Evolutionary conservation across 192 early-diverging fungal species (phyloP).

Genomic region (Coemansia sp.): DNA sequence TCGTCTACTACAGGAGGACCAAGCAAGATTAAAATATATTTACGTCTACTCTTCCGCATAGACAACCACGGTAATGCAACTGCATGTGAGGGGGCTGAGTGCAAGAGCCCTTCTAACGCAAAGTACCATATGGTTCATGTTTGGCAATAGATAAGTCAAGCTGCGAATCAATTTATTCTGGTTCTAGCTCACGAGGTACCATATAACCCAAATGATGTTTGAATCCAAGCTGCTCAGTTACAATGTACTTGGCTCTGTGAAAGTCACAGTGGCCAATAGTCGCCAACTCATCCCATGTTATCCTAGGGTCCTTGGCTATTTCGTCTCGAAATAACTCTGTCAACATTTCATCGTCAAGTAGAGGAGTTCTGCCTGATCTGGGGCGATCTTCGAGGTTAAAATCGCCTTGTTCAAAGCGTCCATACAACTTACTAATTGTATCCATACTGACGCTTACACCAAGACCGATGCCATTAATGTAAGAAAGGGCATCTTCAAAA

Average conservation of each 20-base stretch:
- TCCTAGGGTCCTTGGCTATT: background rate
- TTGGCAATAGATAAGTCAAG: too few relatives aligned
- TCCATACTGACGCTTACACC: background rate
- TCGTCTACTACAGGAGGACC: constrained; percentile 6
- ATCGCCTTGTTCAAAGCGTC: background rate
- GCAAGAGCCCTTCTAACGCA: too few relatives aligned
- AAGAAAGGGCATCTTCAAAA: background rate
- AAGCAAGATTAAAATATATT: background rate
- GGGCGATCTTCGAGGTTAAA: background rate
- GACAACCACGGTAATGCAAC: too few relatives aligned
- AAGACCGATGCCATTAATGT: background rate
- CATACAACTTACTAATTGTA: background rate
- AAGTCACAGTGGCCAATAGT: background rate
- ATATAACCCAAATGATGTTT: background rate
- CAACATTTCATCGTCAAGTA: background rate
- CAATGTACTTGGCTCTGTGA: background rate
- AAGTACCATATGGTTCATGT: too few relatives aligned
- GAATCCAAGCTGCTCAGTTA: background rate
- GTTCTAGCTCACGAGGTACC: too few relatives aligned
- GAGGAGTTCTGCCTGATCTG: background rate
- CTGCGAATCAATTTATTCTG: too few relatives aligned
- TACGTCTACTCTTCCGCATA: background rate
- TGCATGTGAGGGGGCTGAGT: too few relatives aligned
- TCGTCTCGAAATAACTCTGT: background rate
- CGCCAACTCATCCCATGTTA: background rate